A percentile compares a stretch with the other conserved stretches of the same genome.
phyloP scores from a whole-genome alignment of 352 stramenopile genomes.

The Globisporangium viniferum region DNA sequence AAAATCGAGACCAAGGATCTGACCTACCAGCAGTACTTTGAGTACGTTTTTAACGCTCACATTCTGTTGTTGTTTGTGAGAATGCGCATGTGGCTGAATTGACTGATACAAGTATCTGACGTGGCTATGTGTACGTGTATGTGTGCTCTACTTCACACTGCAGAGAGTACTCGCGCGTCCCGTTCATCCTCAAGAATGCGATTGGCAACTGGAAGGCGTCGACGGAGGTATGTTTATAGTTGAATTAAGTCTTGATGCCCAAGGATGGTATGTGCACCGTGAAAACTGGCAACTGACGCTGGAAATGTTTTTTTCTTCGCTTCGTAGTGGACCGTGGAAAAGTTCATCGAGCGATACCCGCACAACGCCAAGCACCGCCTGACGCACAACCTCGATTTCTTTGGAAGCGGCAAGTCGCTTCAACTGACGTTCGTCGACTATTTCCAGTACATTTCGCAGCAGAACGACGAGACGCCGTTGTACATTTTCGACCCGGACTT shows the following conservation, averaged over 20 bases:
- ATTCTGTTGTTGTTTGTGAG: neutral
- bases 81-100: neutral
- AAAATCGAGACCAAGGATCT: conserved; percentile 57
- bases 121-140: conserved; percentile 3
- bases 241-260: neutral
- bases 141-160: neutral
- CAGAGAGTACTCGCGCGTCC: conserved; percentile 63
- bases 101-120: neutral
- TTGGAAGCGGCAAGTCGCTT: conserved; percentile 42
- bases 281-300: neutral
- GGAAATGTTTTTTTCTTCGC: neutral
- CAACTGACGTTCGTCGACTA: conserved; percentile 82
- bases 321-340: conserved; percentile 66
- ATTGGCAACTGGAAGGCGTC: conserved; percentile 70
- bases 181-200: conserved; percentile 76
- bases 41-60: conserved; percentile 31
- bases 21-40: conserved; percentile 68
- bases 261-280: neutral
- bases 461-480: conserved; percentile 82
- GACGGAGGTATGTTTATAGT: conserved; percentile 36
- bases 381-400: conserved; percentile 83
- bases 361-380: conserved; percentile 51
- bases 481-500: conserved; percentile 88
- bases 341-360: conserved; percentile 49
- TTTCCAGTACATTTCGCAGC: conserved; percentile 49